These are phyloP conservation scores for Boletales sp. DNA, from an alignment of 768 basidiomycete genomes.

Conservation along the genomic window DNA sequence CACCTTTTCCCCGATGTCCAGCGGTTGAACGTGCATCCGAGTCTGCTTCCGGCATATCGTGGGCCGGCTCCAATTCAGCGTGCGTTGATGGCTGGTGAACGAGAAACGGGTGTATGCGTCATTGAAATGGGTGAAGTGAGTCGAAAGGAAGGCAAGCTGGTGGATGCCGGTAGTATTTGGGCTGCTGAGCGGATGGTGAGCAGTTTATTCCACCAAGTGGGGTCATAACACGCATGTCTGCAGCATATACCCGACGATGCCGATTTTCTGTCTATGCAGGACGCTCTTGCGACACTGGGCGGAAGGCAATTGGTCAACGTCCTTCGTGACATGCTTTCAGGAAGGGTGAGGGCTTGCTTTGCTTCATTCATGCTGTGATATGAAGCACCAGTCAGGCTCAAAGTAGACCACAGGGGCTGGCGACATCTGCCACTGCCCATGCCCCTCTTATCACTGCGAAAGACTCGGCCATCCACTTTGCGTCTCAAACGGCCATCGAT, in stretches of 20 bases:
- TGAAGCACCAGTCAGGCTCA: conserved; percentile 38
- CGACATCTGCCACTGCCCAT: conserved; percentile 31
- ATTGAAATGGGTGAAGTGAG: conserved; percentile 64
- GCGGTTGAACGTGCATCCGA: conserved; percentile 87
- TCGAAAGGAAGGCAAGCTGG: conserved; percentile 48
- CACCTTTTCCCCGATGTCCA: conserved; percentile 53
- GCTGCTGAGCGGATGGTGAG: conserved; percentile 51
- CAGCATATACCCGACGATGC: conserved; percentile 52
- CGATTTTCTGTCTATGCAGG: conserved; percentile 54
- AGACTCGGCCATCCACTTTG: conserved; percentile 17
- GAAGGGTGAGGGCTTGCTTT: conserved; percentile 39
- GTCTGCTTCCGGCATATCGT: conserved; percentile 80
- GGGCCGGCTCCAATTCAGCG: conserved; percentile 91
- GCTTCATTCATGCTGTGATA: not conserved
- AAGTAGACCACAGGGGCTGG: conserved; percentile 43
- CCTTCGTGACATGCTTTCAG: conserved; percentile 57
- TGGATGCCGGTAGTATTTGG: conserved; percentile 79
- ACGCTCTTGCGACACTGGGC: conserved; percentile 56
- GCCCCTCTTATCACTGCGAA: conserved; percentile 41
- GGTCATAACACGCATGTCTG: not conserved
- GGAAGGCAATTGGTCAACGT: conserved; percentile 70
- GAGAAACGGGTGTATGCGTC: conserved; percentile 75
- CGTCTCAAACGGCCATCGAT: conserved; percentile 16
- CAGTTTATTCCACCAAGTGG: conserved; percentile 1
- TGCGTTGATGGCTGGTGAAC: conserved; percentile 63